Conservation (phyloP, 306 rosid genomes). For the Fagus crenata region DNA sequence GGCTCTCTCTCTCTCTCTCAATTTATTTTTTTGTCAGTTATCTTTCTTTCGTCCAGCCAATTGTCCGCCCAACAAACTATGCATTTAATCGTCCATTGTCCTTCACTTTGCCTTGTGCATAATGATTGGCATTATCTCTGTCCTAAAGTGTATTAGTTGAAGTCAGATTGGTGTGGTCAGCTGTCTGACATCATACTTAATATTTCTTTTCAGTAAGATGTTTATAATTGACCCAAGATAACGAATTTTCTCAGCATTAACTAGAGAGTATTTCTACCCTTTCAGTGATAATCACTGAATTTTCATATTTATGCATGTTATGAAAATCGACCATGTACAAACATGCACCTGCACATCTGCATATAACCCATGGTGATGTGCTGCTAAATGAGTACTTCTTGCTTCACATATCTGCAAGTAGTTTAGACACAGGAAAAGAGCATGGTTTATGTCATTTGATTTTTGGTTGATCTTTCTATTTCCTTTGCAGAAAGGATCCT, state of each 20-base stretch:
- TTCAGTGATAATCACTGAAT: background rate
- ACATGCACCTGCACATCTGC: conserved; percentile 5
- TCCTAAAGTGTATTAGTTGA: background rate
- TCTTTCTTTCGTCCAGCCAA: conserved; percentile 1
- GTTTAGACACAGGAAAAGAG: background rate
- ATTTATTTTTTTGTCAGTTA: background rate
- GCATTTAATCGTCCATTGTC: background rate
- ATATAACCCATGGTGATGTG: conserved; percentile 3
- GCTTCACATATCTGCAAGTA: conserved; percentile 5
- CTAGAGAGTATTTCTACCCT: background rate
- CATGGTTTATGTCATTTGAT: conserved; percentile 21
- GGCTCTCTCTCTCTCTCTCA: background rate
- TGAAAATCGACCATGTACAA: background rate
- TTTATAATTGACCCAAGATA: background rate
- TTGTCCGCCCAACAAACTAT: background rate
- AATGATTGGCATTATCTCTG: background rate
- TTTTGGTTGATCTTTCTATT: conserved; percentile 22
- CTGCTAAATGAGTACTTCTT: conserved; percentile 15
- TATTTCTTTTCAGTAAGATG: background rate
- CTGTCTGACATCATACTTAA: background rate
- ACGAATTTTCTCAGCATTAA: background rate
- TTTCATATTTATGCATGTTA: background rate
- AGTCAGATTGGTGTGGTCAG: background rate
- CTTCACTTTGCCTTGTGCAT: background rate
- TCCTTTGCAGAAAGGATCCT: conserved; percentile 86